Evolutionary conservation across 768 basidiomycete species (phyloP), one percentile per base, ranked within the genome.

Genomic region (Boletus coccyginus): DNA sequence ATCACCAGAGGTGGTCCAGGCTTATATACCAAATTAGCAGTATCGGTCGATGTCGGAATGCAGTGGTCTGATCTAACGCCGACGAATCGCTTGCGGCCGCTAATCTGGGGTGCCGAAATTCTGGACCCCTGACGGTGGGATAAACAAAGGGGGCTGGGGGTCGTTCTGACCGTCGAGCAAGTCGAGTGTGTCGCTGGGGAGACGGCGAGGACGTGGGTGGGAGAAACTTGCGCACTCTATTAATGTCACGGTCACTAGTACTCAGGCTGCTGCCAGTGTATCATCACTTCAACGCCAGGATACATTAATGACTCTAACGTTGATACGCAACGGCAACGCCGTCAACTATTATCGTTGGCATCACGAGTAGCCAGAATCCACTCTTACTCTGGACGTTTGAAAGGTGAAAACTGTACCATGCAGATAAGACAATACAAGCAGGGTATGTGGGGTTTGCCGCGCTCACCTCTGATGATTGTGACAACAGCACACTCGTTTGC

Each of bases 1-100:
- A 45, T 21, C 8, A 10, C 48, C 5, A 12, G 32, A 48, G 47
- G 19, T n/a, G 33, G 32, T 29, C 48, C 31, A 38, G 50, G 39
- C 32, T 60, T 68, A 64, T 68, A 62, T 72, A 60, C 49, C 46
- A 6, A 49, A 41, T 16, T 31, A 19, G 52, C 9, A 21, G 51
- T 60, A 59, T 63, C 58, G 36, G 45, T 64, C 56, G 62, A 64
- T 62, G 52, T 48, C 41, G 47, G 39, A 55, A 53, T 32, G 3
- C 53, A 19, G 39, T 50, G 50, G 64, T 27, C 54, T 45, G 52
- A 58, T 55, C 33, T 40, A 3, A 36, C 50, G 51, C 45, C 45
- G 58, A 27, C 21, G 47, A 57, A 21, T 54, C 29, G 36, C 42
- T 45, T 33, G 59, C 46, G 52, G 17, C 27, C 46, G 31, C 46